Conservation (phyloP, 2,329 filamentous ascomycete genomes). For the Zalaria sp. region DNA sequence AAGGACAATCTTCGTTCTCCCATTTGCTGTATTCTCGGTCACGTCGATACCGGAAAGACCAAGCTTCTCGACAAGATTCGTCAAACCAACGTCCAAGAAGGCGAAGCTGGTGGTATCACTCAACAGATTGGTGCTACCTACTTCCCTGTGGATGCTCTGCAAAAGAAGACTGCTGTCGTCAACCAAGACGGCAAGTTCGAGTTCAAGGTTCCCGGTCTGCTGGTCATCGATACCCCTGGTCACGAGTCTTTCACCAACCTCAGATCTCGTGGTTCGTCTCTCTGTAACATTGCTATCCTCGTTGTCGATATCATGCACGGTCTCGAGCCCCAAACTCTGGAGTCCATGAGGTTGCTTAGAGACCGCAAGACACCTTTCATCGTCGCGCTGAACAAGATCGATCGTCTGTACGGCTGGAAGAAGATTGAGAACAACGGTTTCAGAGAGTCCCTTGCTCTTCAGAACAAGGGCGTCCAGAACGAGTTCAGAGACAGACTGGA, state of each 20-base stretch:
- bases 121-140: slow-evolving; percentile 99
- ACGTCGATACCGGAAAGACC: slow-evolving; percentile 99
- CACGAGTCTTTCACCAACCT: slow-evolving; percentile 99
- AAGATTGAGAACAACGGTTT: slow-evolving; percentile 98
- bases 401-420: slow-evolving; percentile 98
- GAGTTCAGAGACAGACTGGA: slow-evolving; percentile 87
- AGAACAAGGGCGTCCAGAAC: slow-evolving; percentile 85
- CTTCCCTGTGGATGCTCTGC: slow-evolving; percentile 88
- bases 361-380: slow-evolving; percentile 96
- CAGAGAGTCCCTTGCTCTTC: slow-evolving; percentile 75
- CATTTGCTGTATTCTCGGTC: slow-evolving; percentile 98
- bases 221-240: slow-evolving; percentile 95
- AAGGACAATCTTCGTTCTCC: slow-evolving; percentile 91
- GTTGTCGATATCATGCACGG: slow-evolving; percentile 99
- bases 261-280: slow-evolving; percentile 87
- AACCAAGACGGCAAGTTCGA: slow-evolving; percentile 84
- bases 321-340: slow-evolving; percentile 88
- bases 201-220: slow-evolving; percentile 91
- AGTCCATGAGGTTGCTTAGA: slow-evolving; percentile 88
- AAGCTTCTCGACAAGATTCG: slow-evolving; percentile 97
- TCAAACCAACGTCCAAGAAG: slow-evolving; percentile 96
- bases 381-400: slow-evolving; percentile 98
- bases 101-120: slow-evolving; percentile 97
- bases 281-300: slow-evolving; percentile 98
- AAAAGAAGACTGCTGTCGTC: slow-evolving; percentile 84